These are phyloP conservation scores for Geotrichum cucujoidarum DNA, from an alignment of 1,139 yeast species.

Conservation along the genomic window DNA sequence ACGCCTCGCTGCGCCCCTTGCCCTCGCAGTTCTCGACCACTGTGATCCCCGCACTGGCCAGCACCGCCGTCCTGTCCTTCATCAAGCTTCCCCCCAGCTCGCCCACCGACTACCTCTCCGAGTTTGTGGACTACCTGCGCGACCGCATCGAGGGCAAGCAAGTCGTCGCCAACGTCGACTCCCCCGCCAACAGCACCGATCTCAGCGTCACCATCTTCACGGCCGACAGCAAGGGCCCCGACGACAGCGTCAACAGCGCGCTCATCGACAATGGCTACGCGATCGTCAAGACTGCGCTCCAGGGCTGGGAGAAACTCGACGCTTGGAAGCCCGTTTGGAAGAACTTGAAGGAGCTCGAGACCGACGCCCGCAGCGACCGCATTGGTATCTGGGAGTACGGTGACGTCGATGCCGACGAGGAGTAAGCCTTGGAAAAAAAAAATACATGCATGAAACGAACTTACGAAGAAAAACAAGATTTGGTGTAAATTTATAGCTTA, in stretches of 20 bases:
- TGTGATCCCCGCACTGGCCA: constrained; percentile 53
- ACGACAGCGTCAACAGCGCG: constrained; percentile 59
- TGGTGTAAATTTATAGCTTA: neutral
- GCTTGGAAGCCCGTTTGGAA: constrained; percentile 26
- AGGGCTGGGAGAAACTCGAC: constrained; percentile 35
- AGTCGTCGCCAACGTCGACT: constrained; percentile 51
- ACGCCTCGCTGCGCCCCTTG: constrained; percentile 48
- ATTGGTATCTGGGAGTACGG: constrained; percentile 82
- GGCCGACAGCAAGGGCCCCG: constrained; percentile 52
- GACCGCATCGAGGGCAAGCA: constrained; percentile 52
- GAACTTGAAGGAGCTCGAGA: constrained; percentile 42
- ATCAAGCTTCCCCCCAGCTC: constrained; percentile 56
- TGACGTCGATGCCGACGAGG: constrained; percentile 62
- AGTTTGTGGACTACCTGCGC: constrained; percentile 54
- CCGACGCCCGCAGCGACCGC: constrained; percentile 50
- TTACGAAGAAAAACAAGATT: neutral
- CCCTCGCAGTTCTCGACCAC: constrained; percentile 49
- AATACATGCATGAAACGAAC: neutral
- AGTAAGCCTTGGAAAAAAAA: constrained; percentile 8
- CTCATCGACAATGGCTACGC: constrained; percentile 64
- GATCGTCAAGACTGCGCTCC: constrained; percentile 46
- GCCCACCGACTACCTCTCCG: constrained; percentile 56
- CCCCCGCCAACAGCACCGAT: constrained; percentile 37
- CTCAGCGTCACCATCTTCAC: constrained; percentile 56
- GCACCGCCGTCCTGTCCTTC: constrained; percentile 51